Conservation (phyloP, 106 monocot species). For the Platanthera guangdongensis region DNA sequence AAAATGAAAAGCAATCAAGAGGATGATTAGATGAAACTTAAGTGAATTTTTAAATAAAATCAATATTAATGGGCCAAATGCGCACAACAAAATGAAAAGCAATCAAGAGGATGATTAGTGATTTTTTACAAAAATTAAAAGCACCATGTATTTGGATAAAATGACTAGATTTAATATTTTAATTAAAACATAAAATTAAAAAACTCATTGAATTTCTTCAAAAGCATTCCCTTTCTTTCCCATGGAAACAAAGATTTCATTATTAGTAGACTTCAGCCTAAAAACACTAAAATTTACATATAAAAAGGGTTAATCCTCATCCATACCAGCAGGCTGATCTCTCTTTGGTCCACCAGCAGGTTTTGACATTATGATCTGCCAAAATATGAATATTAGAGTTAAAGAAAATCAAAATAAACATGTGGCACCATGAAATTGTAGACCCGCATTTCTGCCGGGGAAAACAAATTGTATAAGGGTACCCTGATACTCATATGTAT, state of each 20-base stretch:
- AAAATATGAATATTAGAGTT: background rate
- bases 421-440: too few species aligned
- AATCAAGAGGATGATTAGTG: background rate
- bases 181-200: background rate
- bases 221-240: background rate
- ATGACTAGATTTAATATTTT: background rate
- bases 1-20: too few species aligned
- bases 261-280: background rate
- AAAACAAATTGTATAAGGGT: too few species aligned
- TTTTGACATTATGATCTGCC: constrained; percentile 96
- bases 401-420: background rate
- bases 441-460: too few species aligned
- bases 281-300: background rate
- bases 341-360: constrained; percentile 87
- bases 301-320: constrained; percentile 46
- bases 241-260: background rate
- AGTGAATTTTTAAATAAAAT: too few species aligned
- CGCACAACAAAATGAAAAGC: background rate
- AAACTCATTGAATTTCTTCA: background rate
- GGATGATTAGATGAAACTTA: too few species aligned
- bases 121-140: background rate
- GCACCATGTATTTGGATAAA: background rate
- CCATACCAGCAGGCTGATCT: constrained; percentile 68
- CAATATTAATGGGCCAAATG: background rate
- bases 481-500: too few species aligned